A percentile compares a stretch with the other conserved stretches of the same genome.
Conservation (phyloP, 495 filamentous ascomycete species). For the Cercophora newfieldiana region DNA sequence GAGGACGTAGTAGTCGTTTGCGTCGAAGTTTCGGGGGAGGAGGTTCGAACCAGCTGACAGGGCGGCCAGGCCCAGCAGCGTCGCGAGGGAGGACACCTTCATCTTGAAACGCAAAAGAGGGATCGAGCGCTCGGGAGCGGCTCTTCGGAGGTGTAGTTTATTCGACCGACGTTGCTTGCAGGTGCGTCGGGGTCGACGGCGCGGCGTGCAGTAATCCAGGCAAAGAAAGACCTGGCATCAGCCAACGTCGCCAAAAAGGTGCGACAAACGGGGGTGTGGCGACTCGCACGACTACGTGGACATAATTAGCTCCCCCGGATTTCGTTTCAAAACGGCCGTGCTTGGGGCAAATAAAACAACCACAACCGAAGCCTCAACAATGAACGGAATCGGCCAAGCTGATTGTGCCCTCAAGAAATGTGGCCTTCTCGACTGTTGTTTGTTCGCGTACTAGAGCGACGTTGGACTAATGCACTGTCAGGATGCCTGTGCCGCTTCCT, state of each 20-base stretch:
- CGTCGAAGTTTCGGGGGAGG: constrained; percentile 55
- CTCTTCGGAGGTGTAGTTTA: constrained; percentile 15
- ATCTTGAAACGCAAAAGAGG: constrained; percentile 34
- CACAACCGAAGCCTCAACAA: neutral
- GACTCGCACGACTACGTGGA: neutral
- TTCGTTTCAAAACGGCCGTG: neutral
- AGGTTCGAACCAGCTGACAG: constrained; percentile 41
- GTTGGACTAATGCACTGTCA: neutral
- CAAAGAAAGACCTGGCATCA: constrained; percentile 9
- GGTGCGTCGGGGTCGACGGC: neutral
- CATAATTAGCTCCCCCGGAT: neutral
- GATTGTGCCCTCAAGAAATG: neutral
- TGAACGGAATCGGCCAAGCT: neutral
- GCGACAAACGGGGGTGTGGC: neutral
- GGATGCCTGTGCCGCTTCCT: neutral
- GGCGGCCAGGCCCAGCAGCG: constrained; percentile 45
- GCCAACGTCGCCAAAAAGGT: neutral
- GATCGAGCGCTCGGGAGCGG: constrained; percentile 19
- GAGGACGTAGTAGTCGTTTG: constrained; percentile 87
- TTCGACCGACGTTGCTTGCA: neutral
- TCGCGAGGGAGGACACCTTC: constrained; percentile 39
- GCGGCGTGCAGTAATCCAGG: neutral
- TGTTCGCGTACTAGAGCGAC: neutral
- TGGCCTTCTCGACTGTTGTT: neutral
- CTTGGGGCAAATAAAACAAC: neutral